Base-by-base conservation (phyloP, 192 early-diverging fungal genomes). In the Globomyces pollinis-pini region DNA sequence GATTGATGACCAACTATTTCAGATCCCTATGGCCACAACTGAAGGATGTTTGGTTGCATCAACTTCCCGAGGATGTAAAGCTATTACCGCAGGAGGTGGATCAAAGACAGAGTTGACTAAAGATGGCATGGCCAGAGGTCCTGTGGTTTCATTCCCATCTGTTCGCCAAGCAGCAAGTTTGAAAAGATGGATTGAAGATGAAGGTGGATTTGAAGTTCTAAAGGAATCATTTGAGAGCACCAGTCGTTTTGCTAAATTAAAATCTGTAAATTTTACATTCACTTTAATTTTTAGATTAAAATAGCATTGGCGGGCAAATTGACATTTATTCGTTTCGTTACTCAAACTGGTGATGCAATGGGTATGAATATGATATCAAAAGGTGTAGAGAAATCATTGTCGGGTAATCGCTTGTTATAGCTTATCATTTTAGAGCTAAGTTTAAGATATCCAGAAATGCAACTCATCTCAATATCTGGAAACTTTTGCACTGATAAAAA, bases 321-420 rank as follows among this genome's bases (percentile, higher is more conserved):
- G 36, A 73, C 92, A 1, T 96, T 77, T 49, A 85, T 96, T 55
- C 87, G 93, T 21, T 96, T 96, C 74, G 74, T 87, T 0, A 91
- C 92, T 1, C 77, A 85, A 0, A 96, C 93, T 1, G 93, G 93
- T 49, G 93, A 96, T 70, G 93, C 93, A 3, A 96, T 96, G 93
- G 93, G 93, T 21, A 95, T 95, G 93, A 95, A 95, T 68, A 95
- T 96, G 91, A 93, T 94, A 39, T 94, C 91, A 20, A 95, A 95
- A 68, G 91, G 91, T 28, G 89, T 88, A 57, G 93, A 96, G 74
- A 81, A 86, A 70, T 76, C 91, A 0, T 67, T 96, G 57, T 71
- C 78, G 23, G 62, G 78, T 0, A 72, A 26, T 90, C 33, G 50
- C 61, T 16, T 50, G 78, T 0, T 70, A 26, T 90, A 32, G 50